Base-by-base conservation (phyloP, 1,284 basidiomycete species). In the Apiotrichum brassicae region DNA sequence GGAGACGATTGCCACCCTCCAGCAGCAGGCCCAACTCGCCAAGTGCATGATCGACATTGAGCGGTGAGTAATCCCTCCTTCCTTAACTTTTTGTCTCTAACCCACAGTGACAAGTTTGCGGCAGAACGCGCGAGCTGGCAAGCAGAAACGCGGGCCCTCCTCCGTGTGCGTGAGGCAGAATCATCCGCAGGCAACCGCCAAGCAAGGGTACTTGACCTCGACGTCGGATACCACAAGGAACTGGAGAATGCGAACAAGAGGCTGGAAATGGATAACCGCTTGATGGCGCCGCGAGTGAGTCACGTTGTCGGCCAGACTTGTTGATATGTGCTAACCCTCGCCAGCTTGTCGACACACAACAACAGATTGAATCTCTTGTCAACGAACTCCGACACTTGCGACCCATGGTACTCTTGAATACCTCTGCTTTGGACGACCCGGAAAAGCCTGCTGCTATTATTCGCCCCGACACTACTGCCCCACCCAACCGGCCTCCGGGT, bases 141-240 rank as follows among this genome's bases (percentile, higher is more conserved):
- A 24, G 58, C 62, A 1, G 65, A 70, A 25, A 66, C 53, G 1
- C 46, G 57, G n/a, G 68, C 70, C 4, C 41, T 72, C 12, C 46
- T 65, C 9, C 49, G 57, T 16, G 46, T 45, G 5, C 49, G 64
- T 30, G 65, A 68, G 24, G 53, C 51, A 8, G 70, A 70, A 49
- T 59, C 57, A 6, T 61, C 63, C 2, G 61, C 64, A 11, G 61
- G 64, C 2, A 57, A 53, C 7, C 54, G 59, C 23, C 63, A 59
- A 12, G 61, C 60, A 28, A 62, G 61, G 26, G 44, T 66, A 0
- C 48, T 70, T 14, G 66, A 72, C 39, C 53, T 72, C 14, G 64
- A 70, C 53, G 70, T 72, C 11, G 67, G 67, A 12, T 72, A 72
- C 49, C 70, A 72, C 49, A 65, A 69, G 46, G 70, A 70, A 48